Conservation (phyloP, 805 yeast genomes). For the Grigorovia transvaalensis region DNA sequence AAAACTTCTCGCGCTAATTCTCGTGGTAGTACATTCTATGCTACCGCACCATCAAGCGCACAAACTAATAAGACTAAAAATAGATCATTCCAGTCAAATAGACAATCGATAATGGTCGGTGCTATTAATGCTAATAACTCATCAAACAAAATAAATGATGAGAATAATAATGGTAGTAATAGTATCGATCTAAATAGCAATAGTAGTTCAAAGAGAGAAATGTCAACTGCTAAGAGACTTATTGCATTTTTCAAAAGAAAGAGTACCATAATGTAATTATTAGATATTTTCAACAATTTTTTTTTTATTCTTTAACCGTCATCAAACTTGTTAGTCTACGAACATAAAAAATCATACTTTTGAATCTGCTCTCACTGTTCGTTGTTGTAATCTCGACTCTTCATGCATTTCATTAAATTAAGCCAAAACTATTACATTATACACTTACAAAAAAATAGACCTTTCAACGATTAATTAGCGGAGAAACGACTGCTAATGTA, state of each 20-base stretch:
- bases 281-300: neutral
- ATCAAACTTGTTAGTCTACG: too few relatives aligned
- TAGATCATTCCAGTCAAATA: neutral
- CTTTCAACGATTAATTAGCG: too few relatives aligned
- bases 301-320: too few relatives aligned
- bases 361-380: too few relatives aligned
- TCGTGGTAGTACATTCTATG: neutral
- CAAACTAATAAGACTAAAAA: neutral
- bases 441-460: neutral
- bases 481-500: too few relatives aligned
- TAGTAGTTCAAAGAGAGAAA: neutral
- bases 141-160: neutral
- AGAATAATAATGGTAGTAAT: neutral
- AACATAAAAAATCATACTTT: neutral
- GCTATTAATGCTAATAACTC: neutral
- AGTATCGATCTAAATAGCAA: neutral
- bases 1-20: neutral
- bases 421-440: neutral
- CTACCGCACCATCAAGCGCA: constrained; percentile 1
- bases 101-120: neutral
- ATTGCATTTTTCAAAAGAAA: constrained; percentile 72
- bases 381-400: neutral
- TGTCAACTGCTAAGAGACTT: constrained; percentile 64
- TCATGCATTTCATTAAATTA: neutral
- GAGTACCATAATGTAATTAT: constrained; percentile 21